Evolutionary conservation across 2,329 filamentous ascomycete species (phyloP).

Genomic region (Hypoxylon sp.): DNA sequence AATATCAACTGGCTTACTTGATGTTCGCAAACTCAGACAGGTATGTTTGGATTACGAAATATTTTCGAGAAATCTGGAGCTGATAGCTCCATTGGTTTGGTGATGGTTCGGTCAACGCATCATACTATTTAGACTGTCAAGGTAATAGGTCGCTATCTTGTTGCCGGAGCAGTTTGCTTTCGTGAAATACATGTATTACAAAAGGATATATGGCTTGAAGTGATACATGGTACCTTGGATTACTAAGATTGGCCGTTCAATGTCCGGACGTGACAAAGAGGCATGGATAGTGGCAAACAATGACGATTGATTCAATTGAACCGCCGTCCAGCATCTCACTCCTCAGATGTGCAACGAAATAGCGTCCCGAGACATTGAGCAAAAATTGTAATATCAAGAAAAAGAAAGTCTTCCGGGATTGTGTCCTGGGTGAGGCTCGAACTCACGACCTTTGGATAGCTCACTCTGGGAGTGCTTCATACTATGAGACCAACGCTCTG

Average conservation of each 20-base stretch:
- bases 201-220: not conserved
- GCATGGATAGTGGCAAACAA: not conserved
- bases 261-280: not conserved
- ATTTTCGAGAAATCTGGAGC: not conserved
- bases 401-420: conserved; percentile 7
- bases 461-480: conserved; percentile 26
- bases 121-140: not conserved
- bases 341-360: not conserved
- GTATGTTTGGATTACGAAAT: not conserved
- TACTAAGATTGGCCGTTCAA: not conserved
- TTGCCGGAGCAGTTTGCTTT: not conserved
- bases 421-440: conserved; percentile 65
- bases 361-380: not conserved
- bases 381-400: not conserved
- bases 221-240: not conserved
- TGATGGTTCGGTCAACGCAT: not conserved
- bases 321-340: not conserved
- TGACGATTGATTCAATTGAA: not conserved
- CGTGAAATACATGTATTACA: not conserved
- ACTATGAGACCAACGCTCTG: conserved; percentile 26
- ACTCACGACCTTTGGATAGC: conserved; percentile 65
- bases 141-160: not conserved
- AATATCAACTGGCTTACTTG: not conserved
- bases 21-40: not conserved
- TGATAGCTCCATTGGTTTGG: not conserved